phyloP scores from a whole-genome alignment of 2,329 filamentous ascomycete species.

The Cladophialophora exuberans region DNA sequence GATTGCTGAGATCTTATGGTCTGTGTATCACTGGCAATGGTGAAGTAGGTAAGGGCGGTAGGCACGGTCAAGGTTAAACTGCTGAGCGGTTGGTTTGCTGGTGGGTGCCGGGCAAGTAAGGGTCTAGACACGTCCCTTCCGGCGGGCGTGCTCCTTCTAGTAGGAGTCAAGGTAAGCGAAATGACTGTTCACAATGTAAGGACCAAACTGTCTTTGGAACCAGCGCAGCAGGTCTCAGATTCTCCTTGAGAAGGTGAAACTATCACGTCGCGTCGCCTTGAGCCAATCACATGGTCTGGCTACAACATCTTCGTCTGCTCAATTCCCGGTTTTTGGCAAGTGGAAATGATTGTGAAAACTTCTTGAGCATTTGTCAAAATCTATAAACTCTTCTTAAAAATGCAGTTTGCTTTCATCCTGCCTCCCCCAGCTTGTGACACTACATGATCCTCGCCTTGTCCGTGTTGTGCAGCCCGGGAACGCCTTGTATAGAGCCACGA shows the following conservation, averaged over 20 bases:
- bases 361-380: conserved; percentile 9
- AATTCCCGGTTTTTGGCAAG: background rate
- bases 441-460: background rate
- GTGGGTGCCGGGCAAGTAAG: background rate
- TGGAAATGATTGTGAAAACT: background rate
- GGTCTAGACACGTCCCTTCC: background rate
- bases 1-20: background rate
- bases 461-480: background rate
- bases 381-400: conserved; percentile 13
- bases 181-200: background rate
- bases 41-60: background rate
- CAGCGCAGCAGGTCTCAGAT: conserved; percentile 8
- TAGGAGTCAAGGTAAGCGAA: background rate
- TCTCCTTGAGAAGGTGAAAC: conserved; percentile 10
- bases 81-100: background rate
- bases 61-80: background rate
- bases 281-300: conserved; percentile 18
- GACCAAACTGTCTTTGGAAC: background rate
- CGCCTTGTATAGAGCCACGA: background rate
- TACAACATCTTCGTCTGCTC: background rate
- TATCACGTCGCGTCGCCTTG: conserved; percentile 23
- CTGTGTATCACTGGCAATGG: background rate
- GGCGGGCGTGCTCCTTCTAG: too few relatives aligned
- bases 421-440: background rate
- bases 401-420: conserved; percentile 10